Evolutionary conservation across 257 asterid species (phyloP).

Genomic region (Gentiana straminea): DNA sequence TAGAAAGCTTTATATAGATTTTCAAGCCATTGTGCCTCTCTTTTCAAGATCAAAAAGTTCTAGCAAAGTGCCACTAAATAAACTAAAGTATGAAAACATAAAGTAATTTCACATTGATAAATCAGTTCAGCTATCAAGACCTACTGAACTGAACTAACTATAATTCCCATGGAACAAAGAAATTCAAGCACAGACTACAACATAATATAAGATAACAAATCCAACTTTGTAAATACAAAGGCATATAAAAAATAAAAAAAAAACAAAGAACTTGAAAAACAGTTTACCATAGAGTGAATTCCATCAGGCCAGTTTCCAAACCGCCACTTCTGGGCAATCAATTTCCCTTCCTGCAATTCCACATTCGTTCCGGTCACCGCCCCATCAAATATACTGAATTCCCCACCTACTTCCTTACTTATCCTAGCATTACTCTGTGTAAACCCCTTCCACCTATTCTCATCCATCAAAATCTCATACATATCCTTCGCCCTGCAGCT

Average conservation of each 20-base stretch:
- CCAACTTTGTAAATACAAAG: too few relatives aligned
- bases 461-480: constrained; percentile 92
- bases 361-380: constrained; percentile 61
- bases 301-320: constrained; percentile 97
- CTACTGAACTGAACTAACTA: too few relatives aligned
- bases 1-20: too few relatives aligned
- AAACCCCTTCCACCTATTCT: constrained; percentile 95
- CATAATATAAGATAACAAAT: background rate
- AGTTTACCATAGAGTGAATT: constrained; percentile 51
- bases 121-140: too few relatives aligned
- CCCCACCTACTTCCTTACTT: constrained; percentile 78
- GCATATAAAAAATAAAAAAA: too few relatives aligned
- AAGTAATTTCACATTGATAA: too few relatives aligned
- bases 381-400: constrained; percentile 78
- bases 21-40: too few relatives aligned
- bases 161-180: background rate
- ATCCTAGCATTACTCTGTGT: constrained; percentile 91
- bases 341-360: constrained; percentile 72
- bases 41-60: too few relatives aligned
- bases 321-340: constrained; percentile 89
- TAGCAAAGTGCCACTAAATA: too few relatives aligned
- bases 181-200: background rate
- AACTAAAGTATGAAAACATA: too few relatives aligned
- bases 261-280: background rate
- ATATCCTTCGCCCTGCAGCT: constrained; percentile 66